phyloP scores from a whole-genome alignment of 257 asterid genomes.

The Voacanga thouarsii region DNA sequence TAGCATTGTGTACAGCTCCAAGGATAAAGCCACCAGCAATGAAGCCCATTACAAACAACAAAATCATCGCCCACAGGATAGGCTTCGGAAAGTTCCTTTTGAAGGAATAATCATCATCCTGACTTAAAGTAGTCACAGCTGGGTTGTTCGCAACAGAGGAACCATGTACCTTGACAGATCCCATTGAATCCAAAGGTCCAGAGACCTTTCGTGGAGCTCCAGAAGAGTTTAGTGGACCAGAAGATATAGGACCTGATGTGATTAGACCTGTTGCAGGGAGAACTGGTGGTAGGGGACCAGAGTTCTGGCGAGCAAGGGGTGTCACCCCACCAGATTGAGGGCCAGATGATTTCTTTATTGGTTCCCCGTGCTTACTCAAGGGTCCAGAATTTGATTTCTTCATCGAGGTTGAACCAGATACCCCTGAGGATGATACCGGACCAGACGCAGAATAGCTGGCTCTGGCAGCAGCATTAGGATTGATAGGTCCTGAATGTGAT shows the following conservation, averaged over 20 bases:
- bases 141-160: conserved; percentile 57
- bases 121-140: conserved; percentile 71
- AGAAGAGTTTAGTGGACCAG: conserved; percentile 75
- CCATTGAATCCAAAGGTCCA: conserved; percentile 69
- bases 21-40: conserved; percentile 85
- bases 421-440: conserved; percentile 59
- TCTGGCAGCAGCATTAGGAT: conserved; percentile 53
- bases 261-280: conserved; percentile 93
- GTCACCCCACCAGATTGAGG: conserved; percentile 87
- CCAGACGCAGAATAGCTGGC: conserved; percentile 83
- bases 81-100: conserved; percentile 63
- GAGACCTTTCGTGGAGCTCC: conserved; percentile 80
- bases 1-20: conserved; percentile 73
- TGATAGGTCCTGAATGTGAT: conserved; percentile 76
- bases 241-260: conserved; percentile 74
- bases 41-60: conserved; percentile 82
- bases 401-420: conserved; percentile 56
- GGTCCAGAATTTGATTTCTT: conserved; percentile 87
- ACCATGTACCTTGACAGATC: conserved; percentile 50
- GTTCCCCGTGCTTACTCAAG: conserved; percentile 83
- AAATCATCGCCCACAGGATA: conserved; percentile 65
- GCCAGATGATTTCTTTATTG: conserved; percentile 76
- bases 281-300: conserved; percentile 77
- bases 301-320: conserved; percentile 63
- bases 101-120: conserved; percentile 61